Evolutionary conservation across 2,329 filamentous ascomycete genomes (phyloP), one percentile per base, ranked within the genome.

Genomic region (Aspergillus versicolor): DNA sequence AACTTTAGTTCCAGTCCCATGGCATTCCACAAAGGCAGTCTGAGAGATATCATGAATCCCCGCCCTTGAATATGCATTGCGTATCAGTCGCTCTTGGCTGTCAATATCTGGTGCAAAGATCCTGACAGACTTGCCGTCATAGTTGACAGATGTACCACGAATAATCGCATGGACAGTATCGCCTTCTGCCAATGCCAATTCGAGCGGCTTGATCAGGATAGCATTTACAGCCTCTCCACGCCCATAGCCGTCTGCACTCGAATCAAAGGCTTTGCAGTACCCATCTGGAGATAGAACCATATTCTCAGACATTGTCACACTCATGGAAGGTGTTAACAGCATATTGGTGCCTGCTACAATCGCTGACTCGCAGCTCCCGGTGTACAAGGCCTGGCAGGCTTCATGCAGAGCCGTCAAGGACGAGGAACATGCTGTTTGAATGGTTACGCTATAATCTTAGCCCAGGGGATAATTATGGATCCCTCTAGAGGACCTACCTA

Each of bases 141-240:
- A 27, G 54, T 70, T 71, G 2, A 55, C 51, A 2, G 52, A 54
- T 2, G 65, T 66, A 2, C 45, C 54, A 2, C 69, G 56, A 37
- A 75, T 69, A 2, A 75, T 62, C 0, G 65, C 67, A 4, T 69
- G 57, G 17, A 75, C 65, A 3, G 65, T 60, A 47, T 73, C 63
- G 1, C 63, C 62, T 38, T 70, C 70, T 4, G 57, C 44, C 2
- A 73, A 37, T 1, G 72, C 72, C 43, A 66, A 56, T 8, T 41
- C 19, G 0, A 75, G 57, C 2, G 22, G 40, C 53, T 74, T 74
- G 15, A 73, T 40, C 24, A 58, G 64, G 1, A 74, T 65, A 65
- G 12, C 67, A 59, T 9, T 63, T 24, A 73, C 63, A 1, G 65
- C 65, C 45, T 75, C 70, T 2, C 67, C 75, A 3, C 71, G 57